Base-by-base conservation (phyloP, 164 flowering plant species). In the Echeveria elegans region DNA sequence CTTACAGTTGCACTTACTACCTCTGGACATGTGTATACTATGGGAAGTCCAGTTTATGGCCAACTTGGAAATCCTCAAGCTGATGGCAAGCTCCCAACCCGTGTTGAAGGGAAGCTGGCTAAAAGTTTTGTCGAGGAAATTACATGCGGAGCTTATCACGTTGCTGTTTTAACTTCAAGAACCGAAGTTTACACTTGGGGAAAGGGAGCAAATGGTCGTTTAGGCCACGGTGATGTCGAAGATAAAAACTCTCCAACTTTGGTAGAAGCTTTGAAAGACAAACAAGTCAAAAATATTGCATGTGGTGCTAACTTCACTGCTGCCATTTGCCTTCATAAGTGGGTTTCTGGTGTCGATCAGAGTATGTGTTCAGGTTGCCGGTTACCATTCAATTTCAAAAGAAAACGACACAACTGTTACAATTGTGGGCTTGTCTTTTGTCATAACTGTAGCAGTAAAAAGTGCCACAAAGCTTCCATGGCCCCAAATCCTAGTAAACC, bases 101-200 rank as follows among this genome's bases (percentile, higher is more conserved):
- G 90, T 65, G 95, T 94, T 71, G 98, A 94, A 83, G 97, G 96
- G 64, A 94, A 83, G 69, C 84, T 89, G 36, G 66, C 77, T 43
- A 91, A 88, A 75, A 89, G 77, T 78, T 86, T 89, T 79, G 96
- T 88, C 64, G 96, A 91, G 81, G 96, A 94, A 79, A 89, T 94
- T 73, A 86, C 96, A 69, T 91, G 97, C 83, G 98, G 98, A 72
- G 96, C 96, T 68, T 89, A 86, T 81, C 98, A 94, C 76, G 93
- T 94, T 77, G 92, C 89, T 32, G 95, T 86, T 53, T 80, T 94
- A 78, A 94, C 98, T 68, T 91, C 93, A 66, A 88, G 82, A 83
- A 89, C 91, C 40, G 98, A 94, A 86, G 98, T 94, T 72, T 91
- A 91, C 75, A 88, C 95, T 47, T 91, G 98, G 97, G 98, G 98